Evolutionary conservation across 148 eudicot genomes (phyloP), one percentile per base, ranked within the genome.

Genomic region (Pouteria glomerata): DNA sequence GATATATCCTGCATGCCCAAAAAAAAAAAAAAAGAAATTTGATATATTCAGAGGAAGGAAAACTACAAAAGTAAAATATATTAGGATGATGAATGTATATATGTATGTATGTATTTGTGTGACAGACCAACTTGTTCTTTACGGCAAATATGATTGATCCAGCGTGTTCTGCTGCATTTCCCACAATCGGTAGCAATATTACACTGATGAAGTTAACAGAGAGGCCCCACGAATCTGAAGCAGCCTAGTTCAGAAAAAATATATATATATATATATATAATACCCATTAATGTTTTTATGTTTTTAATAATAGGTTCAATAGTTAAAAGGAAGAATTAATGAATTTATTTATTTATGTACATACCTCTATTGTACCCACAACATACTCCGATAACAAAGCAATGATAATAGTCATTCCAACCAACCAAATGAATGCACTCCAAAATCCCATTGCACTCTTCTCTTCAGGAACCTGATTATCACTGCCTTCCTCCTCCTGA

Each of bases 161-260:
- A 30, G 93, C 93, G 73, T 88, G 93, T 67, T 86, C 93, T 50
- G 93, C 93, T 72, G 93, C 90, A 74, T 88, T 88, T 26, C 90
- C 93, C n/a, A 88, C 88, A n/a, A 88, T 86, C 41, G 93, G 93
- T 21, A 88, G 74, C 70, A 86, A 69, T 1, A 88, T 86, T 27
- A 86, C 73, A 80, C 90, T 82, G 35, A 88, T 81, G 55, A 88
- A 88, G 33, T 86, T 77, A 27, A 88, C 66, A 7, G 93, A 78
- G 48, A 86, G 74, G 4, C 86, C 88, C 93, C 86, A 86, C 14
- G 93, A 80, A 63, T 59, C 74, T n/a, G 93, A 84, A 69, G 88
- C 93, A 63, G 57, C 86, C 92, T 88, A 75, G 24, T 51, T 30
- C 29, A 53, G 6, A 63, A 26, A 18, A 19, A 8, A 53, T 53